Conservation (phyloP, 2,329 filamentous ascomycete genomes). For the Pyrenophora tritici-repentis region DNA sequence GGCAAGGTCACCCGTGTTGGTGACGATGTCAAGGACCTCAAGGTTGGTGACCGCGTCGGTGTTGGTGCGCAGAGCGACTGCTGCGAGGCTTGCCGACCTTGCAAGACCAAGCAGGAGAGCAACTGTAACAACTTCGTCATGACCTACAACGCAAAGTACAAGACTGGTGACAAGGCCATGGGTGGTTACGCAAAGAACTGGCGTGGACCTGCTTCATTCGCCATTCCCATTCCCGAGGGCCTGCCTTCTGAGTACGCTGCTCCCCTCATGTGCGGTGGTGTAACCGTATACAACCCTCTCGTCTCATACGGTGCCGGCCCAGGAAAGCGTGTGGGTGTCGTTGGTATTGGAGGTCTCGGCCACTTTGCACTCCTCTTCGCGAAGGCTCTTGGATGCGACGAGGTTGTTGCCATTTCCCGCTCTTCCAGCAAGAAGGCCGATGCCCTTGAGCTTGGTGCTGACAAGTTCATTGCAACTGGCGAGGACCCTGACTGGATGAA, state of each 20-base stretch:
- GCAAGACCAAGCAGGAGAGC: constrained; percentile 51
- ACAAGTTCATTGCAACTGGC: constrained; percentile 65
- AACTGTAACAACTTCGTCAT: constrained; percentile 53
- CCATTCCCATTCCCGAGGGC: constrained; percentile 75
- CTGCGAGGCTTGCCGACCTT: constrained; percentile 55
- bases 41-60: constrained; percentile 65
- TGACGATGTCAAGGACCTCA: constrained; percentile 55
- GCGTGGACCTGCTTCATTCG: constrained; percentile 74
- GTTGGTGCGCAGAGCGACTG: constrained; percentile 56
- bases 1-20: constrained; percentile 47
- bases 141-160: constrained; percentile 56
- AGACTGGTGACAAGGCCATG: constrained; percentile 64
- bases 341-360: constrained; percentile 74
- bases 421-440: constrained; percentile 65
- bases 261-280: constrained; percentile 81
- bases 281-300: constrained; percentile 78
- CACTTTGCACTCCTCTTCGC: constrained; percentile 75
- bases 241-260: constrained; percentile 66
- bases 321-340: constrained; percentile 76
- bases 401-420: constrained; percentile 68
- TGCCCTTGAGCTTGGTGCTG: constrained; percentile 63
- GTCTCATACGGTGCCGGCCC: constrained; percentile 75
- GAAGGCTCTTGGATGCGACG: constrained; percentile 70
- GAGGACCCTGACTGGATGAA: constrained; percentile 64
- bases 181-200: constrained; percentile 69